Evolutionary conservation across 352 stramenopile species (phyloP).

Genomic region (Thalassiosira hispida): DNA sequence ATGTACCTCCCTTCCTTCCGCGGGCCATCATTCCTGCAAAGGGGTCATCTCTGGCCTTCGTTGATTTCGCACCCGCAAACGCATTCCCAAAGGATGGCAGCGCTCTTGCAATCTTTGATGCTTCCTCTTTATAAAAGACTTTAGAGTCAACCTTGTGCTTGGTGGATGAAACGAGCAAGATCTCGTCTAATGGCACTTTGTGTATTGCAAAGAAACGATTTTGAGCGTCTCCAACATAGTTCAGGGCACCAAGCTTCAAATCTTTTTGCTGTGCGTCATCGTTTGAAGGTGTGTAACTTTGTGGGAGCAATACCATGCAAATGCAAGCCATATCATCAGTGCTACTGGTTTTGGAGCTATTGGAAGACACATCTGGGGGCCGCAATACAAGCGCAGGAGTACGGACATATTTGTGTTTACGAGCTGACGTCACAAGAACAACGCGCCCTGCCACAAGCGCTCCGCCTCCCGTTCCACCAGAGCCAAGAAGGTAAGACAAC

Average conservation of each 20-base stretch:
- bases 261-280: constrained; percentile 26
- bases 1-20: constrained; percentile 55
- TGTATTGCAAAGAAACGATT: constrained; percentile 66
- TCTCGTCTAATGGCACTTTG: constrained; percentile 67
- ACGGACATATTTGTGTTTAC: constrained; percentile 68
- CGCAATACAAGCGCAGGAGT: constrained; percentile 72
- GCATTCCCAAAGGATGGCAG: constrained; percentile 42
- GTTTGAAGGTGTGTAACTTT: constrained; percentile 57
- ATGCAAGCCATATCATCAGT: constrained; percentile 56
- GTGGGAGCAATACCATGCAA: constrained; percentile 78
- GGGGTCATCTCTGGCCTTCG: constrained; percentile 56
- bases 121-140: constrained; percentile 63
- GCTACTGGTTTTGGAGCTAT: constrained; percentile 22
- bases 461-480: constrained; percentile 53
- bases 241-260: constrained; percentile 59
- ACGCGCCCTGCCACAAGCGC: constrained; percentile 65
- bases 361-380: constrained; percentile 26
- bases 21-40: constrained; percentile 74
- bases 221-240: constrained; percentile 62
- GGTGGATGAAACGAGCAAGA: constrained; percentile 67
- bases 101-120: constrained; percentile 11
- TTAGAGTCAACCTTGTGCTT: constrained; percentile 79
- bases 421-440: constrained; percentile 66
- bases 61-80: constrained; percentile 51
- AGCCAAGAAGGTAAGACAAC: constrained; percentile 58